Percentiles rank a stretch among this genome's conserved stretches.
These are phyloP conservation scores for Neoboletus magnificus DNA, from an alignment of 768 basidiomycete species.

Conservation along the genomic window DNA sequence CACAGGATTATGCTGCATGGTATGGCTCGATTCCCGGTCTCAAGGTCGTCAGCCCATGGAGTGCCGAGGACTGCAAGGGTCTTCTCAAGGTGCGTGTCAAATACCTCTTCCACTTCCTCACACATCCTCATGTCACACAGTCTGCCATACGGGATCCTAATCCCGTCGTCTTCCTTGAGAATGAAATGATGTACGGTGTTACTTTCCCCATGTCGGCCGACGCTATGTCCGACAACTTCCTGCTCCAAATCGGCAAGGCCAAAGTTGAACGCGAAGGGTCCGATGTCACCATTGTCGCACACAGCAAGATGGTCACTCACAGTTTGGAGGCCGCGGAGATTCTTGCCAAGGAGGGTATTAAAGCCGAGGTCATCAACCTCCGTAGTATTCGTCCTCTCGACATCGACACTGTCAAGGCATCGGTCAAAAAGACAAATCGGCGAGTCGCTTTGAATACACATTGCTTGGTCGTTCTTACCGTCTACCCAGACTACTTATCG, in stretches of 20 bases:
- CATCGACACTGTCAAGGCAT: conserved; percentile 94
- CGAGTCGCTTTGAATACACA: conserved; percentile 30
- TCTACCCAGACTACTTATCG: conserved; percentile 70
- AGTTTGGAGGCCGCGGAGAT: conserved; percentile 91
- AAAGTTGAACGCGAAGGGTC: conserved; percentile 92
- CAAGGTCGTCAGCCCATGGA: conserved; percentile 98
- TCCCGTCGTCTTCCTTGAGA: conserved; percentile 98
- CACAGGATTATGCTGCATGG: conserved; percentile 97
- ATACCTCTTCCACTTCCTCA: not conserved
- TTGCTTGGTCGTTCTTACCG: not conserved
- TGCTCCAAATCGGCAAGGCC: conserved; percentile 95
- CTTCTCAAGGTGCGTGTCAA: conserved; percentile 73
- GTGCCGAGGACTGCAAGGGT: conserved; percentile 98
- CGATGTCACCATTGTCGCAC: conserved; percentile 94
- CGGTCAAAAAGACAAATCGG: conserved; percentile 99
- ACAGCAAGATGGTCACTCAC: conserved; percentile 97
- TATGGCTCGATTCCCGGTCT: conserved; percentile 90
- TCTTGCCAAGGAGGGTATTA: conserved; percentile 94
- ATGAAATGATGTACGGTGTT: conserved; percentile 98
- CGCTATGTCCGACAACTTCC: conserved; percentile 93
- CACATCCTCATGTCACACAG: conserved; percentile 36
- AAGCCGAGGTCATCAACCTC: conserved; percentile 97
- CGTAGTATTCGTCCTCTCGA: conserved; percentile 95
- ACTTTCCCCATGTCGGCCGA: conserved; percentile 95
- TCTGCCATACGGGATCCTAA: conserved; percentile 97